phyloP scores from a whole-genome alignment of 2,329 filamentous ascomycete species.

The Nemania sp. region DNA sequence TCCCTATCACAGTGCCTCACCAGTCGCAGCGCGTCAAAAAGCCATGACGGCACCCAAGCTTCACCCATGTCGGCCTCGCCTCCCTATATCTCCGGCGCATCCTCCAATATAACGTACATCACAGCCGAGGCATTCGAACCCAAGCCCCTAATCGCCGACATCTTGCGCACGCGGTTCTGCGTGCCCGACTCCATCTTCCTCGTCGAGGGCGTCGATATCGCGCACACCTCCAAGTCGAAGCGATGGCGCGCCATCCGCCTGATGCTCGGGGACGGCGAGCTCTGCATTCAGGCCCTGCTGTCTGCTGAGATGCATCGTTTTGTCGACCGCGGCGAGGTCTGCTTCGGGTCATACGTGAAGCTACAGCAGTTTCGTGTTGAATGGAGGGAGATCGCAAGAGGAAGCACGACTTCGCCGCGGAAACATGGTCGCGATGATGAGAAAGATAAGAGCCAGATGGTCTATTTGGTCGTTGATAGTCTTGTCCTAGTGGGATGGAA shows the following conservation, averaged over 20 bases:
- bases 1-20: neutral
- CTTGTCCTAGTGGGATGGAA: slow-evolving; percentile 54
- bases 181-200: slow-evolving; percentile 53
- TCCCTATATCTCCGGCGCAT: slow-evolving; percentile 15
- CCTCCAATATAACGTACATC: slow-evolving; percentile 37
- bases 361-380: slow-evolving; percentile 47
- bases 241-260: slow-evolving; percentile 52
- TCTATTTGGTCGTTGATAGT: slow-evolving; percentile 51
- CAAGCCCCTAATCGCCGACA: slow-evolving; percentile 50
- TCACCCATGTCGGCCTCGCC: slow-evolving; percentile 34
- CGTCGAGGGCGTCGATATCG: slow-evolving; percentile 49
- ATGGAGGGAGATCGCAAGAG: slow-evolving; percentile 25
- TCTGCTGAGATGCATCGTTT: slow-evolving; percentile 50
- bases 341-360: slow-evolving; percentile 53
- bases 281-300: slow-evolving; percentile 59
- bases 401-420: neutral
- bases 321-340: slow-evolving; percentile 50
- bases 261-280: slow-evolving; percentile 55
- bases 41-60: slow-evolving; percentile 26
- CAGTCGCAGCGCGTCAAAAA: neutral
- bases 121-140: slow-evolving; percentile 37
- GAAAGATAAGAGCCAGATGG: slow-evolving; percentile 37
- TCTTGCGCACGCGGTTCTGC: slow-evolving; percentile 53
- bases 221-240: slow-evolving; percentile 41
- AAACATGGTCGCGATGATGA: slow-evolving; percentile 17